Evolutionary conservation across 495 filamentous ascomycete genomes (phyloP).

Genomic region (Parathielavia appendiculata): DNA sequence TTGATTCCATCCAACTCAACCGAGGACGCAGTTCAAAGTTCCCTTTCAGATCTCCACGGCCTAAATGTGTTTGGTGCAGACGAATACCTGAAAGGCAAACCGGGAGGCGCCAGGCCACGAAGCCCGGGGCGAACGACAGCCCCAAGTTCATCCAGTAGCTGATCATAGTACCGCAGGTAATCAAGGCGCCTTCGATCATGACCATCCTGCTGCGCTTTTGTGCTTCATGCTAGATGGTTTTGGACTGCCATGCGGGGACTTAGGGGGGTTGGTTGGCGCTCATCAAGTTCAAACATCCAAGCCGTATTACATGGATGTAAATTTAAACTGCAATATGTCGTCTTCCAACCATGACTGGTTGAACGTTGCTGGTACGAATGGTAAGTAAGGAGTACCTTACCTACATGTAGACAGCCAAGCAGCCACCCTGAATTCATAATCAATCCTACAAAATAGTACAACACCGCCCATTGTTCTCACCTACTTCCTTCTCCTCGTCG

Average conservation of each 20-base stretch:
- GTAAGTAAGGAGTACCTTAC: too few species aligned
- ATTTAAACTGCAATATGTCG: too few species aligned
- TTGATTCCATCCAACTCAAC: too few species aligned
- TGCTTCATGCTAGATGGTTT: slow-evolving; percentile 68
- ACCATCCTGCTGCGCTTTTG: slow-evolving; percentile 70
- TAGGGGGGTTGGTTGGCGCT: not conserved
- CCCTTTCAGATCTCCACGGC: too few species aligned
- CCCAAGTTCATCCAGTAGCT: slow-evolving; percentile 71
- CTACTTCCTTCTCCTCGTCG: slow-evolving; percentile 56
- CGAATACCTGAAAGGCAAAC: slow-evolving; percentile 56
- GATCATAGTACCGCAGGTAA: slow-evolving; percentile 59
- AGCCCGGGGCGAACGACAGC: slow-evolving; percentile 57
- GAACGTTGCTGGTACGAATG: too few species aligned
- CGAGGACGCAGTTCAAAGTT: too few species aligned
- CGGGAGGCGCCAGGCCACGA: slow-evolving; percentile 61
- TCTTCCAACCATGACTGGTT: too few species aligned
- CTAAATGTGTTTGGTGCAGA: slow-evolving; percentile 41
- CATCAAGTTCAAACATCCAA: not conserved
- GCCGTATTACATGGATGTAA: too few species aligned
- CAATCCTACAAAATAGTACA: not conserved
- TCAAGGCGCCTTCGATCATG: slow-evolving; percentile 68
- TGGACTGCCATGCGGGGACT: slow-evolving; percentile 69
- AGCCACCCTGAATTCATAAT: too few species aligned
- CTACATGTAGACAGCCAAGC: too few species aligned
- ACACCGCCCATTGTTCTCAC: slow-evolving; percentile 1